Conservation (phyloP, 2,329 filamentous ascomycete species). For the Tolypocladium endophyticum region DNA sequence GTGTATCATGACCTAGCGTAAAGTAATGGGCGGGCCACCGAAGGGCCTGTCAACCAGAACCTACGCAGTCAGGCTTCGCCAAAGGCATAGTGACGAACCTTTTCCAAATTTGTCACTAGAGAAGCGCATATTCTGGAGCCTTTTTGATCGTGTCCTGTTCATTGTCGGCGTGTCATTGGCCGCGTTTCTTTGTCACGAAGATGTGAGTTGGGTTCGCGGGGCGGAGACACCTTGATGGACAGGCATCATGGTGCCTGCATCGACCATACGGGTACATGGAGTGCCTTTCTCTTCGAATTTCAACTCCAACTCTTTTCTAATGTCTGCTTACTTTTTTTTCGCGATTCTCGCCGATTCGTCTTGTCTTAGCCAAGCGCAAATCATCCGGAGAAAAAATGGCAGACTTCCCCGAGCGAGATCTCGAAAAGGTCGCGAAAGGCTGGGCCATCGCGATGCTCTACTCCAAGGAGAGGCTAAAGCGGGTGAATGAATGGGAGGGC, state of each 20-base stretch:
- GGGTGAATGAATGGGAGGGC: constrained; percentile 20
- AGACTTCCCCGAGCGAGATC: constrained; percentile 15
- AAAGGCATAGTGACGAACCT: neutral
- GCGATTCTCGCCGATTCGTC: too few relatives aligned
- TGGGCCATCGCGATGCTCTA: constrained; percentile 26
- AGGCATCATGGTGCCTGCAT: neutral
- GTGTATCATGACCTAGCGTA: neutral
- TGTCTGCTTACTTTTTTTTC: neutral
- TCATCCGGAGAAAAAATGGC: constrained; percentile 6
- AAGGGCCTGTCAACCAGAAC: neutral
- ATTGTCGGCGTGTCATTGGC: neutral
- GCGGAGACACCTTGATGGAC: constrained; percentile 4
- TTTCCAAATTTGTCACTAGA: neutral
- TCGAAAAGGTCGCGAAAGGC: constrained; percentile 24
- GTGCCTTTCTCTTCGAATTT: neutral
- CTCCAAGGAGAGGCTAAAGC: constrained; percentile 21
- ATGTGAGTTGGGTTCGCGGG: neutral
- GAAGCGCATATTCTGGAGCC: neutral
- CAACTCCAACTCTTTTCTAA: neutral
- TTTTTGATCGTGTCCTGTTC: neutral
- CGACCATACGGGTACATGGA: neutral
- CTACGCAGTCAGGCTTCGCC: neutral
- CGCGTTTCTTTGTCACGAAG: neutral
- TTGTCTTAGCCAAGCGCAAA: neutral
- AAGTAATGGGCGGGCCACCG: neutral